These are phyloP conservation scores for Hemerocallis citrina DNA, from an alignment of 106 monocot species.

Conservation along the genomic window DNA sequence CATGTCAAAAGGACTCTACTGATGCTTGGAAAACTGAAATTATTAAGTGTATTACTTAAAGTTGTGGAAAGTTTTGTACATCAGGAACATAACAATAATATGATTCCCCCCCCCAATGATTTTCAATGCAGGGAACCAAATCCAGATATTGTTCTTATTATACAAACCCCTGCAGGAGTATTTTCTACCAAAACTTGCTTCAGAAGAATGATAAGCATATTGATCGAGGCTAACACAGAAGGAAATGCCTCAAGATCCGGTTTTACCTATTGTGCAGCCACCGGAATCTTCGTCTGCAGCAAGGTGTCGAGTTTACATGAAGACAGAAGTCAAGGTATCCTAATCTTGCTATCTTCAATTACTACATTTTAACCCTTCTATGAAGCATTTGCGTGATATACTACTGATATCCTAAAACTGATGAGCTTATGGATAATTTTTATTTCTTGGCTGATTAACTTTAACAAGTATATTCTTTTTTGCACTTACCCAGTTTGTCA, in stretches of 20 bases:
- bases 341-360: conserved; percentile 3
- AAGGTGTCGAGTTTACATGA: conserved; percentile 50
- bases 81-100: no score
- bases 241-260: conserved; percentile 20
- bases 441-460: neutral
- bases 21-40: neutral
- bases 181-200: conserved; percentile 56
- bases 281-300: conserved; percentile 40
- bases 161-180: conserved; percentile 54
- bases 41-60: neutral
- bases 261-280: conserved; percentile 3
- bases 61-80: no score
- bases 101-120: neutral
- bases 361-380: neutral
- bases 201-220: conserved; percentile 43
- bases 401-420: neutral
- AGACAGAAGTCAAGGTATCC: conserved; percentile 31
- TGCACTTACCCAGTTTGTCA: no score
- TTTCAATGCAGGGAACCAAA: conserved; percentile 58
- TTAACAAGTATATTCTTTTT: neutral
- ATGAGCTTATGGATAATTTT: neutral
- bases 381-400: neutral
- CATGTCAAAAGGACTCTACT: neutral
- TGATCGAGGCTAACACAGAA: conserved; percentile 46
- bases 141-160: conserved; percentile 70